These are phyloP conservation scores for Metschnikowia baotianmanensis DNA, from an alignment of 805 yeast genomes.

Conservation along the genomic window DNA sequence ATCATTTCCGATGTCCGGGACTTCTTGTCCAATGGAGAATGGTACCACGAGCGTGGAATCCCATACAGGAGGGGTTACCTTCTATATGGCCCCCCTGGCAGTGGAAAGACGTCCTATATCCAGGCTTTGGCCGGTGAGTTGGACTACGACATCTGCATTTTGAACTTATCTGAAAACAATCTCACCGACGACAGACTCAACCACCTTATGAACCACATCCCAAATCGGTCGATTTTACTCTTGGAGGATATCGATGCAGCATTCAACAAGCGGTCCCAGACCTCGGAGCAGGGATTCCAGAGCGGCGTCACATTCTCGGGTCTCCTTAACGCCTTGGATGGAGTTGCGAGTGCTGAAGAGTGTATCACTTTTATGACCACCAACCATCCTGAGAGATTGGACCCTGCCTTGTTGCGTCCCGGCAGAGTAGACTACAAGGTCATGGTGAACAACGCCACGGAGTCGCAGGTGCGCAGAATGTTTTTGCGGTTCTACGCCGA, in stretches of 20 bases:
- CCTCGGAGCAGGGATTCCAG: constrained; percentile 70
- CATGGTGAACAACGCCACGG: constrained; percentile 82
- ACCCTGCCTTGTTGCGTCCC: constrained; percentile 91
- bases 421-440: constrained; percentile 90
- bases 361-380: constrained; percentile 97
- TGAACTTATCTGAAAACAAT: constrained; percentile 86
- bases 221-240: constrained; percentile 79
- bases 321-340: constrained; percentile 88
- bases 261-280: constrained; percentile 75
- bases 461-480: constrained; percentile 77
- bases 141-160: constrained; percentile 91
- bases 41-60: constrained; percentile 97
- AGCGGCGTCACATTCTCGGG: constrained; percentile 97
- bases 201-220: constrained; percentile 94
- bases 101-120: constrained; percentile 93
- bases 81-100: constrained; percentile 95
- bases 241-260: constrained; percentile 97
- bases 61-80: constrained; percentile 95
- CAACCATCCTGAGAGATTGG: constrained; percentile 91
- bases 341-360: constrained; percentile 97
- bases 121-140: constrained; percentile 96
- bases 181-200: constrained; percentile 92
- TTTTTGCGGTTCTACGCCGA: constrained; percentile 81
- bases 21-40: constrained; percentile 73
- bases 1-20: constrained; percentile 74